These are phyloP conservation scores for Teratosphaeria gauchensis DNA, from an alignment of 2,329 filamentous ascomycete species.

Conservation along the genomic window DNA sequence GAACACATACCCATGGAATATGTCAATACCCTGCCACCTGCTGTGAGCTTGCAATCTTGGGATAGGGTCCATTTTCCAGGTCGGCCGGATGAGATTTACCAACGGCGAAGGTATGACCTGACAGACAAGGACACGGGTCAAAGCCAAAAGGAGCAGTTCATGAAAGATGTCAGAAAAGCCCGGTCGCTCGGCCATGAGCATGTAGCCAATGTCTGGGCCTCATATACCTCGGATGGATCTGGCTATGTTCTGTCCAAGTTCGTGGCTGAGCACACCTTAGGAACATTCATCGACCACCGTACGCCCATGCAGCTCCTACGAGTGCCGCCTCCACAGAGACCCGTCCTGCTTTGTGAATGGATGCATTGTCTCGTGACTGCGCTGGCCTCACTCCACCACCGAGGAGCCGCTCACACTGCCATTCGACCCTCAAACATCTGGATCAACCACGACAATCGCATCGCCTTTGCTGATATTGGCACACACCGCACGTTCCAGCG, in stretches of 20 bases:
- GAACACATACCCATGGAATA: slow-evolving; percentile 62
- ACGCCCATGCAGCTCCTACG: slow-evolving; percentile 54
- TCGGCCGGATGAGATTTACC: slow-evolving; percentile 44
- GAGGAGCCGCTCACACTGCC: slow-evolving; percentile 54
- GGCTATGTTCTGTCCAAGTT: slow-evolving; percentile 61
- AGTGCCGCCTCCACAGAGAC: slow-evolving; percentile 50
- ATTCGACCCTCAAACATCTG: slow-evolving; percentile 64
- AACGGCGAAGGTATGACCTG: slow-evolving; percentile 24
- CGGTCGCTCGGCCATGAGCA: slow-evolving; percentile 56
- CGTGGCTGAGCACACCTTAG: slow-evolving; percentile 56
- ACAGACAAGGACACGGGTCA: slow-evolving; percentile 18
- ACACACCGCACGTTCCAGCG: slow-evolving; percentile 40
- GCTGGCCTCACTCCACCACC: slow-evolving; percentile 56
- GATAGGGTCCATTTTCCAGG: slow-evolving; percentile 58
- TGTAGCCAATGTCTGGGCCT: slow-evolving; percentile 60
- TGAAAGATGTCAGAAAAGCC: slow-evolving; percentile 51
- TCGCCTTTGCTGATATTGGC: slow-evolving; percentile 57
- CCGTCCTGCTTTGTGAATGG: slow-evolving; percentile 59
- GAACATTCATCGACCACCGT: slow-evolving; percentile 53
- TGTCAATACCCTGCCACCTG: slow-evolving; percentile 48
- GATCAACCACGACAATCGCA: slow-evolving; percentile 54
- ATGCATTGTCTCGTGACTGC: slow-evolving; percentile 63
- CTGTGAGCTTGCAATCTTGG: slow-evolving; percentile 38
- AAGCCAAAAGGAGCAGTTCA: slow-evolving; percentile 39
- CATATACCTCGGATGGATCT: slow-evolving; percentile 54